Evolutionary conservation across 192 early-diverging fungal genomes (phyloP), one percentile per base, ranked within the genome.

Genomic region (Backusella mclennaniae): DNA sequence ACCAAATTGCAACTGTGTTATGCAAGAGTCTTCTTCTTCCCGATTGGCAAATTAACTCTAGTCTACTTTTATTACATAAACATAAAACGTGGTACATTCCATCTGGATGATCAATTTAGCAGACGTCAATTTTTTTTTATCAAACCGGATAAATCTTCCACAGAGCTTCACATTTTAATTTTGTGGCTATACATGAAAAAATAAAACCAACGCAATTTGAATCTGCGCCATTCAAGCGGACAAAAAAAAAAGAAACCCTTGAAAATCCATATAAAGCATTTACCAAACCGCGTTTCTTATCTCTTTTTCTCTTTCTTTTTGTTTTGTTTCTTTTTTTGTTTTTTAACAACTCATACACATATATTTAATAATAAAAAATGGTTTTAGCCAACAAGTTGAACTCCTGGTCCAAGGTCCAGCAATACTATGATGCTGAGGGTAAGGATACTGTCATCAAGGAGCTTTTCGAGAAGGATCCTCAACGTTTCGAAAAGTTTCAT

Each of bases 361-460:
- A 52, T 21, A 52, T 52, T n/a, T n/a, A 52, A 52, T 35, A 67
- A 19, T 69, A 23, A 38, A 76, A 52, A 35, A 95, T 95, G 94
- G 88, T 90, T 67, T 85, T 90, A 71, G 90, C 92, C 46, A 93
- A 89, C 79, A 88, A 92, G 73, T 93, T 96, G 80, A 74, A 82
- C 31, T 85, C 94, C 75, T 99, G 97, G 95, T 85, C 94, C 80
- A 89, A 87, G n/a, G 93, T 99, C 66, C 93, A 98, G 87, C 85
- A 80, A 35, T 93, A 98, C 85, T 97, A 97, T 83, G 91, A 96
- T 78, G 67, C 87, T 4, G 79, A 82, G 2, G 97, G 92, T 76
- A 93, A 92, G 79, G 71, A 87, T 36, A 84, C 94, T 72, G 85
- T 92, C 67, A 88, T 98, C 79, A 92, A 91, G 82, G 83, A 94